Base-by-base conservation (phyloP, 495 filamentous ascomycete species). In the Cenococcum geophilum region DNA sequence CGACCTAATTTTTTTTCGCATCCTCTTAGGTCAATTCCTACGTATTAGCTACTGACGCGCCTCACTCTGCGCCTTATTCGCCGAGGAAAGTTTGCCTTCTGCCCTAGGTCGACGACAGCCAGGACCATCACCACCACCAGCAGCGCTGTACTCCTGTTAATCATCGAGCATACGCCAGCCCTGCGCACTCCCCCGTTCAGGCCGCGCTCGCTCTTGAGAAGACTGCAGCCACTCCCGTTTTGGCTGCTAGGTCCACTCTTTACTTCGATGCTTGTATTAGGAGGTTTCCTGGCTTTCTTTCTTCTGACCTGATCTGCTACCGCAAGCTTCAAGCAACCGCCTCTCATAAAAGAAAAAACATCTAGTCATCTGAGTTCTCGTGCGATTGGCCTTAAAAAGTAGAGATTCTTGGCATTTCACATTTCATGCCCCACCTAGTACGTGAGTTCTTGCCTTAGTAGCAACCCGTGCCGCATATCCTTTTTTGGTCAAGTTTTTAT, bases 191-290 rank as follows among this genome's bases (percentile, higher is more conserved):
- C 12, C 21, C 36, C 23, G 43, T 35, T 35, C 18, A 16, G 43
- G 4, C 57, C 18, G 47, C 18, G n/a, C 34, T 27, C 36, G 42
- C 18, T 52, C 21, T 32, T 32, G 10, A 40, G 54, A 40, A 16
- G 20, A 54, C 66, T 68, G 66, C 66, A 68, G 62, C 66, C 66
- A 64, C 61, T 48, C 59, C 61, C 61, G 48, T 16, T 56, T 62
- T 62, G 54, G 62, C 57, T 63, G 64, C 35, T 14, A 53, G 20
- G 45, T 18, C 34, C 35, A 22, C 37, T 42, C 55, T 22, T 27
- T 50, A 52, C 22, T 22, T 60, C 32, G 18, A 57, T 62, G 62
- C 62, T 65, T 50, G 36, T 43, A 21, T 18, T 54, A 50, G 42
- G 56, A 37, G 14, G 27, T 55, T 49, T 40, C 62, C 48, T 59